Evolutionary conservation across 495 filamentous ascomycete species (phyloP).

Genomic region (Aspergillus coremiiformis): DNA sequence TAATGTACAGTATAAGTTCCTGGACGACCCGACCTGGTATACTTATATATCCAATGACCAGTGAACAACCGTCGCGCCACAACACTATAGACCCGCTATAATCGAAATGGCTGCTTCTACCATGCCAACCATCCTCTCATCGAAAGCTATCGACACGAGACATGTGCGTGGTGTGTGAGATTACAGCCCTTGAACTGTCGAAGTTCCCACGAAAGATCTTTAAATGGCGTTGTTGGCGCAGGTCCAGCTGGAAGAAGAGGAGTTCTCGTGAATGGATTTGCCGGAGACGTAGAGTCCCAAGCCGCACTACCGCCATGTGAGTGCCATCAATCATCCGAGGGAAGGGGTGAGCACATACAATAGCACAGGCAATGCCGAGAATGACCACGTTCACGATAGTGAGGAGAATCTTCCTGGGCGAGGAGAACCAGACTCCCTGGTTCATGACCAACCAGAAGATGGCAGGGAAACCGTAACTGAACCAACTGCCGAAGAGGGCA

Average conservation of each 20-base stretch:
- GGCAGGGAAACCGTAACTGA: slow-evolving; percentile 36
- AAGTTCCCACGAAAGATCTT: neutral
- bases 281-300: slow-evolving; percentile 37
- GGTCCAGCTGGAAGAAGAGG: slow-evolving; percentile 22
- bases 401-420: slow-evolving; percentile 23
- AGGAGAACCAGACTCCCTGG: slow-evolving; percentile 24
- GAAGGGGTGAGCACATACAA: slow-evolving; percentile 21
- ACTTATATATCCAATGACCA: neutral
- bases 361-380: slow-evolving; percentile 27
- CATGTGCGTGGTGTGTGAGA: neutral
- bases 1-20: neutral
- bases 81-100: neutral
- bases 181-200: neutral
- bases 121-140: neutral
- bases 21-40: neutral
- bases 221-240: slow-evolving; percentile 30
- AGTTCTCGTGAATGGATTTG: slow-evolving; percentile 28
- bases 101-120: neutral
- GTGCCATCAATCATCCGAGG: neutral
- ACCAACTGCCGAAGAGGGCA: slow-evolving; percentile 35
- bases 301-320: slow-evolving; percentile 25
- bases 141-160: neutral
- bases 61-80: neutral
- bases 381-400: slow-evolving; percentile 28
- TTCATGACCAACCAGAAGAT: slow-evolving; percentile 41